Conservation (phyloP, 495 filamentous ascomycete species). For the Apiosordaria backusii region DNA sequence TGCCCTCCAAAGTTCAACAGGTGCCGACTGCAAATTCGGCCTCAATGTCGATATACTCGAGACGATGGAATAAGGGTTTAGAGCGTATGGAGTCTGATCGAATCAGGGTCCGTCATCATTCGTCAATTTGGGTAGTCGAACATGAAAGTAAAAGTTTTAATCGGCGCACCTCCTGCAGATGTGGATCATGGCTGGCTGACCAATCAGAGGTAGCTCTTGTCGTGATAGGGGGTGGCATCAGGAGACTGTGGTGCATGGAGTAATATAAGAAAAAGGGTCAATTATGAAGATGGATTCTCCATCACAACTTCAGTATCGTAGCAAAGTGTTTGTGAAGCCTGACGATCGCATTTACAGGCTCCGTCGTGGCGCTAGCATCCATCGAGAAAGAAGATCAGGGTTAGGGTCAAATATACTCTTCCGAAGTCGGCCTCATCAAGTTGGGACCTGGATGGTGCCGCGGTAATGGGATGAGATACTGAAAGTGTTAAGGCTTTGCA, state of each 20-base stretch:
- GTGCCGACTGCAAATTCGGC: background rate
- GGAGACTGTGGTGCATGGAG: background rate
- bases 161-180: slow-evolving; percentile 1
- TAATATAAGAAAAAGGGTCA: background rate
- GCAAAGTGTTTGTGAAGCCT: no score
- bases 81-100: background rate
- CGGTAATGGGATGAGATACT: background rate
- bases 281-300: no score
- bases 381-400: no score
- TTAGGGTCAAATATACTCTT: background rate
- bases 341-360: no score
- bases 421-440: background rate
- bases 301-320: no score
- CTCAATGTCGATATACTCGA: background rate
- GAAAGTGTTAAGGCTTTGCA: no score
- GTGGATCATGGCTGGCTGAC: background rate
- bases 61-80: background rate
- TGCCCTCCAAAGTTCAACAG: background rate
- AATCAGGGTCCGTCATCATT: background rate
- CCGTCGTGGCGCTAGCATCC: no score
- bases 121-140: background rate
- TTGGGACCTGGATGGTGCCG: background rate
- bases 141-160: background rate
- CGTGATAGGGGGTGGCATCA: background rate
- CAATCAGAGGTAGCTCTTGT: background rate